phyloP scores from a whole-genome alignment of 2,329 filamentous ascomycete species.

The Pezicula carpinea region DNA sequence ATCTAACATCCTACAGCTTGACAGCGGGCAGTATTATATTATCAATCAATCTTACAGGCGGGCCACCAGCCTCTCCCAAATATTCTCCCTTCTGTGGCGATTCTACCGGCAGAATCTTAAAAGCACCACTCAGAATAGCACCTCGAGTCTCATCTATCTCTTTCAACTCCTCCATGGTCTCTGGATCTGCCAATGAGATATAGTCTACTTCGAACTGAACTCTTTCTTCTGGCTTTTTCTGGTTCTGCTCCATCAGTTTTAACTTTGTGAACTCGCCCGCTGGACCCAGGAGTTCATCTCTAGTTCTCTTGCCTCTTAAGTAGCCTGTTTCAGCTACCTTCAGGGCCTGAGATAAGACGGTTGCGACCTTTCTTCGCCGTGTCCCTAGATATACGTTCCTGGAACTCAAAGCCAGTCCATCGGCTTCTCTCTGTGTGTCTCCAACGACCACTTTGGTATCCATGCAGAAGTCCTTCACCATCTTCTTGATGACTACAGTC shows the following conservation, averaged over 20 bases:
- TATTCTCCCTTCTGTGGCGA: slow-evolving; percentile 66
- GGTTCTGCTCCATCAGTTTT: slow-evolving; percentile 56
- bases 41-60: slow-evolving; percentile 83
- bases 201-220: slow-evolving; percentile 84
- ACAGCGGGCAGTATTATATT: slow-evolving; percentile 70
- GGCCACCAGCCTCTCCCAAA: slow-evolving; percentile 66
- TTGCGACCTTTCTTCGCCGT: slow-evolving; percentile 65
- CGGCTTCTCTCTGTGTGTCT: slow-evolving; percentile 68
- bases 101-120: slow-evolving; percentile 85
- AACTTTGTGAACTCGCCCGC: slow-evolving; percentile 57
- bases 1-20: slow-evolving; percentile 1
- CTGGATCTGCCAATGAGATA: slow-evolving; percentile 81
- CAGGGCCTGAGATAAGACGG: slow-evolving; percentile 67
- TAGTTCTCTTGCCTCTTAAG: slow-evolving; percentile 41
- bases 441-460: slow-evolving; percentile 70
- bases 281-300: slow-evolving; percentile 66
- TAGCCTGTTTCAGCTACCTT: slow-evolving; percentile 67
- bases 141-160: slow-evolving; percentile 65
- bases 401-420: slow-evolving; percentile 87
- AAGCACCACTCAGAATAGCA: slow-evolving; percentile 81
- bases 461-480: slow-evolving; percentile 85
- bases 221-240: slow-evolving; percentile 52
- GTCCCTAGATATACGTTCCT: slow-evolving; percentile 88
- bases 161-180: slow-evolving; percentile 74
- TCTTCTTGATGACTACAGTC: slow-evolving; percentile 79